Percentiles rank a stretch among this genome's conserved stretches.
phyloP scores from a whole-genome alignment of 2,329 filamentous ascomycete genomes.

The Aspergillus aculeatinus region DNA sequence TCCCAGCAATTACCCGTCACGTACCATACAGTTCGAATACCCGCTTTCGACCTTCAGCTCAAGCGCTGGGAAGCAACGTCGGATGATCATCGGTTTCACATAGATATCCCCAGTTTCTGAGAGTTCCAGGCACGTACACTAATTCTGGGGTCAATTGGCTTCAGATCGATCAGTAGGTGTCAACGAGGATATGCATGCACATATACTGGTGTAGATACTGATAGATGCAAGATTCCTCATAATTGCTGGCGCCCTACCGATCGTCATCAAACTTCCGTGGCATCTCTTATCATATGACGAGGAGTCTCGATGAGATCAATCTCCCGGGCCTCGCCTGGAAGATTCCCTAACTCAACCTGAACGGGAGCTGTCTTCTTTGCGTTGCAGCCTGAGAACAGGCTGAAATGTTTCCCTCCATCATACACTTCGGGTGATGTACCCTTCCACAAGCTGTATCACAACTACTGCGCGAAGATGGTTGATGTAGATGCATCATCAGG shows the following conservation, averaged over 20 bases:
- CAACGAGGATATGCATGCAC: not conserved
- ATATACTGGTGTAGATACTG: too few relatives aligned
- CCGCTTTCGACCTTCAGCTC: not conserved
- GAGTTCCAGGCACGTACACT: not conserved
- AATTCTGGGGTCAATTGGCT: not conserved
- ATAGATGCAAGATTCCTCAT: not conserved
- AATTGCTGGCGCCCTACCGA: not conserved
- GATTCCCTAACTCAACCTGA: not conserved
- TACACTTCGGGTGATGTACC: too few relatives aligned
- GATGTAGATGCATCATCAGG: too few relatives aligned
- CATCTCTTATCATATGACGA: conserved; percentile 14
- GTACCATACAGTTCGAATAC: not conserved
- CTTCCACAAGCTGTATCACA: too few relatives aligned
- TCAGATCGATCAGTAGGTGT: not conserved
- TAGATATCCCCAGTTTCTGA: conserved; percentile 9
- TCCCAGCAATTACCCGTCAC: not conserved
- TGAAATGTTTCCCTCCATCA: too few relatives aligned
- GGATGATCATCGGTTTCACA: conserved; percentile 26
- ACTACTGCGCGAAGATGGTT: too few relatives aligned
- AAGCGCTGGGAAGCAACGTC: conserved; percentile 11
- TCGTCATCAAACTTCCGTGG: not conserved
- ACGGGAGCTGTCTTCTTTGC: not conserved
- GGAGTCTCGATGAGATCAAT: conserved; percentile 3
- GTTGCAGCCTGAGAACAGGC: not conserved
- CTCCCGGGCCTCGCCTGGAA: not conserved